Conservation (phyloP, 129 eudicot genomes). For the Scalesia atractyloides region DNA sequence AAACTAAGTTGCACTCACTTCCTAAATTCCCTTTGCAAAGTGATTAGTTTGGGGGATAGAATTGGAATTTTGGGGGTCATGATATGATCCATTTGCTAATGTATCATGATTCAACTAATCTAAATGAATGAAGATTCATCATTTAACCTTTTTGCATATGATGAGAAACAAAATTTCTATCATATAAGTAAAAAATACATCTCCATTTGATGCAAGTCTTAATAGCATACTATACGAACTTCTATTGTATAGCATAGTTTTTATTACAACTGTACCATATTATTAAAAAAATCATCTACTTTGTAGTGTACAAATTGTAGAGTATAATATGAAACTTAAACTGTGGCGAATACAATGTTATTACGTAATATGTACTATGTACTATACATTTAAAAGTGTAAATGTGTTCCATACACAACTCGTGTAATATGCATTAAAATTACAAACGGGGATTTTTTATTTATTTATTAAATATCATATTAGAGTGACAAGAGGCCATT, state of each 20-base stretch:
- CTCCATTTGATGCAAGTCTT: neutral
- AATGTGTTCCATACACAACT: no score
- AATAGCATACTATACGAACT: neutral
- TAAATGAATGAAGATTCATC: constrained; percentile 2
- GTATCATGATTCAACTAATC: neutral
- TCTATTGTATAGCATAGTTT: neutral
- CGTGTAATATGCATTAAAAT: neutral
- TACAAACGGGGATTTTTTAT: neutral
- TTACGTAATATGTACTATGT: neutral
- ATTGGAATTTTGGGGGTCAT: constrained; percentile 1
- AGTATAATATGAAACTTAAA: neutral
- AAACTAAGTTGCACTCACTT: neutral
- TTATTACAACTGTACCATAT: neutral
- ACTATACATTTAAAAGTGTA: no score
- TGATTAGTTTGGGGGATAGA: neutral
- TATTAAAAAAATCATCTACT: neutral
- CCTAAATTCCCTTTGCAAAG: constrained; percentile 11
- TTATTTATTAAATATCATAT: neutral
- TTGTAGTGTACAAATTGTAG: neutral
- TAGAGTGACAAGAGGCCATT: constrained; percentile 1
- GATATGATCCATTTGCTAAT: constrained; percentile 7
- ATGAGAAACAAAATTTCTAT: neutral
- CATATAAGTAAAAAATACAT: neutral
- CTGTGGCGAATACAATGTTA: neutral
- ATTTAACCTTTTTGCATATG: neutral